Conservation (phyloP, 768 basidiomycete species). For the Fibroporia radiculosa region DNA sequence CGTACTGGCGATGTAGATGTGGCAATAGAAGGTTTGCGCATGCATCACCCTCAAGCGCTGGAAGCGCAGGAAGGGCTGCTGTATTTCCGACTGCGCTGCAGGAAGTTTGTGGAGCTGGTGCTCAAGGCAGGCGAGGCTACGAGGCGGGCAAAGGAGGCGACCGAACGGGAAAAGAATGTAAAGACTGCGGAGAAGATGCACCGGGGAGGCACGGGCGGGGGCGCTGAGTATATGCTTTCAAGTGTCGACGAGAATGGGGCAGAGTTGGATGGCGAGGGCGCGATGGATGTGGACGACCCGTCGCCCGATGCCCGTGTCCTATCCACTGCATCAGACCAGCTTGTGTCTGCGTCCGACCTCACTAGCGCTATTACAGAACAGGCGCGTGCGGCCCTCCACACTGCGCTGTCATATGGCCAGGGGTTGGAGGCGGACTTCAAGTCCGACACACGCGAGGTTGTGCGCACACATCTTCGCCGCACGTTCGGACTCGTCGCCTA, state of each 20-base stretch:
- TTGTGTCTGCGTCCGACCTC: constrained; percentile 19
- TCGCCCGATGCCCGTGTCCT: constrained; percentile 22
- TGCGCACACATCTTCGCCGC: constrained; percentile 59
- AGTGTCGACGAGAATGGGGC: constrained; percentile 26
- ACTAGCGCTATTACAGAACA: constrained; percentile 15
- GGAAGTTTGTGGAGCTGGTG: constrained; percentile 81
- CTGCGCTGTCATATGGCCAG: constrained; percentile 71
- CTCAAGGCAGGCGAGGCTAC: constrained; percentile 63
- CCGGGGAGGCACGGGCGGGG: constrained; percentile 9
- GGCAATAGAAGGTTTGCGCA: constrained; percentile 49
- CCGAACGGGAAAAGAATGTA: constrained; percentile 22
- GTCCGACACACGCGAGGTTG: constrained; percentile 50
- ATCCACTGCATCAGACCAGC: constrained; percentile 9
- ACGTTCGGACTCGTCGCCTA: constrained; percentile 79
- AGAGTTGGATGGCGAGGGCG: constrained; percentile 32
- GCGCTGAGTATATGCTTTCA: constrained; percentile 13
- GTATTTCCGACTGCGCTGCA: constrained; percentile 75
- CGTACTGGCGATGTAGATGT: constrained; percentile 63
- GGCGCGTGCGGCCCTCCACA: constrained; percentile 48
- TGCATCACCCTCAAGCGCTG: constrained; percentile 56
- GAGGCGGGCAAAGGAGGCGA: constrained; percentile 47
- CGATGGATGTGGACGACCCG: constrained; percentile 55
- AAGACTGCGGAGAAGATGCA: constrained; percentile 12
- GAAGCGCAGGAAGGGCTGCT: constrained; percentile 62
- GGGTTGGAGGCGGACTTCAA: constrained; percentile 62